Percentiles rank a stretch among this genome's conserved stretches.
phyloP scores from a whole-genome alignment of 1,139 yeast species.

The Meyerozyma sp. region DNA sequence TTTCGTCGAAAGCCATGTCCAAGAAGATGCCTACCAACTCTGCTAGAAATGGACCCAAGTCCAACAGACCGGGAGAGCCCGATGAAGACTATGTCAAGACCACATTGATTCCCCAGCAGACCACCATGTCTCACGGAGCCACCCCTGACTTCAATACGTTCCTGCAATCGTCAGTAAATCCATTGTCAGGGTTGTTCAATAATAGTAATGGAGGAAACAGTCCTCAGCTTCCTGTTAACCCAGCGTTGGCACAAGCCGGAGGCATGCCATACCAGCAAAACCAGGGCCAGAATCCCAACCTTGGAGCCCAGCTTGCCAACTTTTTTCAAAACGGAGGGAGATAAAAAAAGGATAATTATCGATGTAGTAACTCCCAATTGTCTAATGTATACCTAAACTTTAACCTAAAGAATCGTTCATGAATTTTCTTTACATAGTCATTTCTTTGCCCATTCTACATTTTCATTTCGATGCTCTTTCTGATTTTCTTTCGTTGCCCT shows the following conservation, averaged over 20 bases:
- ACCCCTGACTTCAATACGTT: slow-evolving; percentile 33
- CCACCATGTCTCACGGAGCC: slow-evolving; percentile 21
- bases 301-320: slow-evolving; percentile 34
- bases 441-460: no score
- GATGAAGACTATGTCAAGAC: slow-evolving; percentile 44
- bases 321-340: slow-evolving; percentile 21
- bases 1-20: slow-evolving; percentile 87
- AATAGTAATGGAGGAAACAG: slow-evolving; percentile 10
- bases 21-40: slow-evolving; percentile 84
- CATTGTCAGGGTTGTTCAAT: slow-evolving; percentile 47
- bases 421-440: no score
- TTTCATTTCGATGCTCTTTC: no score
- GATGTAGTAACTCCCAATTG: no score
- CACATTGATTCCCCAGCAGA: slow-evolving; percentile 23
- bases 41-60: slow-evolving; percentile 80
- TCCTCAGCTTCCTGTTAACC: background rate
- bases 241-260: slow-evolving; percentile 5
- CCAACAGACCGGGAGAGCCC: slow-evolving; percentile 62
- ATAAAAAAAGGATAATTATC: background rate
- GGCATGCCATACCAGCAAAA: slow-evolving; percentile 9
- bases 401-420: no score
- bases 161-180: slow-evolving; percentile 39
- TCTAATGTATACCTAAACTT: no score
- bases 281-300: slow-evolving; percentile 18
- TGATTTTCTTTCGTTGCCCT: no score